phyloP scores from a whole-genome alignment of 208 protist genomes.

The Porcisia hertigi region DNA sequence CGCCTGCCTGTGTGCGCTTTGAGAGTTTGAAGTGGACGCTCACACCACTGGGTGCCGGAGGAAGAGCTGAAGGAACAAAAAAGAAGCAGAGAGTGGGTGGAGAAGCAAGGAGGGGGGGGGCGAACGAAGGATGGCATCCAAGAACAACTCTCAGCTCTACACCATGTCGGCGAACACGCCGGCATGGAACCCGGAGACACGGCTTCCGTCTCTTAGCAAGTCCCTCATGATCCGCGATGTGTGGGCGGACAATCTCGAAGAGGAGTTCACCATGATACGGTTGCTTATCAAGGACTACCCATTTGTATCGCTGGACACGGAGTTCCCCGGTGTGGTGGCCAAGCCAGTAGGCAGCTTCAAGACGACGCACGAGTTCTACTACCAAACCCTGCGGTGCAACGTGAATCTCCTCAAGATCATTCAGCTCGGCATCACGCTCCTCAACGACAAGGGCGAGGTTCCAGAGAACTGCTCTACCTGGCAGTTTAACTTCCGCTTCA shows the following conservation, averaged over 20 bases:
- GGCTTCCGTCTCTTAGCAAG: conserved; percentile 81
- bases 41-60: neutral
- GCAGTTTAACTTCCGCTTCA: conserved; percentile 99
- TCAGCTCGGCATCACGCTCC: conserved; percentile 98
- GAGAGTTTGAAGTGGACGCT: neutral
- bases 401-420: conserved; percentile 99
- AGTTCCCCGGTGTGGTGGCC: conserved; percentile 99
- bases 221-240: conserved; percentile 95
- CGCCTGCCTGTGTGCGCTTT: neutral
- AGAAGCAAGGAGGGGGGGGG: neutral
- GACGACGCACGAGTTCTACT: conserved; percentile 95
- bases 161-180: conserved; percentile 31
- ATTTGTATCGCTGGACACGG: conserved; percentile 98
- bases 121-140: conserved; percentile 7
- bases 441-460: conserved; percentile 96
- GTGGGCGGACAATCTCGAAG: conserved; percentile 96
- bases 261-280: conserved; percentile 96
- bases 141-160: conserved; percentile 22
- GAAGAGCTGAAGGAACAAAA: too few species aligned
- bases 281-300: conserved; percentile 96
- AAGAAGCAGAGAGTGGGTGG: neutral
- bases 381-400: conserved; percentile 97
- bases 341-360: conserved; percentile 96
- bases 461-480: conserved; percentile 95
- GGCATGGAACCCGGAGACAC: conserved; percentile 26